Evolutionary conservation across 208 protist species (phyloP).

Genomic region (Strigomonas culicis): DNA sequence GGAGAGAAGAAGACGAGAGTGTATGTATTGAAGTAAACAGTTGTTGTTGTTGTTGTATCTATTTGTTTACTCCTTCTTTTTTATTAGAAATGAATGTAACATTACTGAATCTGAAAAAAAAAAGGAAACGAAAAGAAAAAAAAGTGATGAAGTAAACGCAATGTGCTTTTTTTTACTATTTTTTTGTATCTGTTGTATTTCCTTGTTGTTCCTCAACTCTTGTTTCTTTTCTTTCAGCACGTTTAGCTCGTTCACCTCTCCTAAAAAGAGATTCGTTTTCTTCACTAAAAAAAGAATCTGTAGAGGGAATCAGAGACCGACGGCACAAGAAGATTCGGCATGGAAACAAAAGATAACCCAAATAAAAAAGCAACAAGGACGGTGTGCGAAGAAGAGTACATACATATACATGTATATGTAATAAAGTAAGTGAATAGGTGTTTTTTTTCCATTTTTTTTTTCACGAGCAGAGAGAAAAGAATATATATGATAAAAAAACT

Average conservation of each 20-base stretch:
- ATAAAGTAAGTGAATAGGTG: neutral
- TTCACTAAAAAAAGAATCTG: no score
- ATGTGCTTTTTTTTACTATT: neutral
- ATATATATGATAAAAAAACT: neutral
- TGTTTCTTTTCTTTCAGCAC: neutral
- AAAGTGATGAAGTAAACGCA: neutral
- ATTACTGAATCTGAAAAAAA: neutral
- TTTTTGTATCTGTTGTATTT: neutral
- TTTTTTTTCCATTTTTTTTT: conserved; percentile 1
- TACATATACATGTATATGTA: neutral
- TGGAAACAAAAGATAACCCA: no score
- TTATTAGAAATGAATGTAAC: neutral
- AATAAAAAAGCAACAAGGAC: no score
- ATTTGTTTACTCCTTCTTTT: neutral
- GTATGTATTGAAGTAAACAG: neutral
- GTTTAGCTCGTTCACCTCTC: no score
- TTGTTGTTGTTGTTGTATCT: neutral
- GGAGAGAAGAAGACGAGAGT: no score
- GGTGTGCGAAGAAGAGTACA: no score
- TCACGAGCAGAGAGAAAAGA: neutral
- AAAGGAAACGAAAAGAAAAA: neutral
- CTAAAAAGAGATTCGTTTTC: no score
- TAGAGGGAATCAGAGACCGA: no score
- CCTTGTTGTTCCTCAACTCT: neutral
- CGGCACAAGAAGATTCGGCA: no score